Base-by-base conservation (phyloP, 139 green algal genomes). In the Auxenochlorella pyrenoidosa region DNA sequence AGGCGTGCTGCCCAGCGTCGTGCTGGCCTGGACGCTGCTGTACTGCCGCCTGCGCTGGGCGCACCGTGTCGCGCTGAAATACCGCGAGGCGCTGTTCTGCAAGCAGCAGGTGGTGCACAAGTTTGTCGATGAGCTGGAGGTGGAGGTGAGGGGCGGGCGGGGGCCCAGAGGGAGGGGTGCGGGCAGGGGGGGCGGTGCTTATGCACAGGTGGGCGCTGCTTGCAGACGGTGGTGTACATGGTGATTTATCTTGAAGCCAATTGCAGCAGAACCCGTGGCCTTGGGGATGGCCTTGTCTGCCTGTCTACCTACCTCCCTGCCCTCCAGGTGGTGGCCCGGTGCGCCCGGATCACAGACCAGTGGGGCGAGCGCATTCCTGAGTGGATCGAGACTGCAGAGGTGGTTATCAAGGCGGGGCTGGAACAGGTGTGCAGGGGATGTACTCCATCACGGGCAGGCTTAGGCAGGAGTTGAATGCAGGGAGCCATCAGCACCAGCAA, bases 51-150 rank as follows among this genome's bases (percentile, higher is more conserved):
- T 60, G 44, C 51, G 47, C 16, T 66, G 47, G 44, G 76, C 76
- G 47, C 76, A 82, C 47, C 40, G 71, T 5, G 68, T 84, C 21
- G 72, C 70, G 43, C 60, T 60, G 8, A 30, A 13, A 19, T 77
- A 86, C 41, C 63, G 81, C 22, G 65, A 41, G 24, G 28, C 38
- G 18, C 88, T 87, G 18, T 65, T 51, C 26, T 86, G 78, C 38
- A 86, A 60, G 36, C 60, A 89, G 28, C 90, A 84, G 71, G 78
- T 89, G 40, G 71, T 93, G 36, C 87, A 93, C 89, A 86, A 86
- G 58, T 93, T 93, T 73, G 66, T 85, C 0, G 89, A 93, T 43
- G 75, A 88, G n/a, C 88, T 85, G 34, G 83, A 92, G 72, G 89
- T 93, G 40, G 90, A 94, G 83, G 88, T 47, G 51, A 58, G 47